Evolutionary conservation across 176 grass and related monocot genomes (phyloP).

Genomic region (Lolium multiflorum): DNA sequence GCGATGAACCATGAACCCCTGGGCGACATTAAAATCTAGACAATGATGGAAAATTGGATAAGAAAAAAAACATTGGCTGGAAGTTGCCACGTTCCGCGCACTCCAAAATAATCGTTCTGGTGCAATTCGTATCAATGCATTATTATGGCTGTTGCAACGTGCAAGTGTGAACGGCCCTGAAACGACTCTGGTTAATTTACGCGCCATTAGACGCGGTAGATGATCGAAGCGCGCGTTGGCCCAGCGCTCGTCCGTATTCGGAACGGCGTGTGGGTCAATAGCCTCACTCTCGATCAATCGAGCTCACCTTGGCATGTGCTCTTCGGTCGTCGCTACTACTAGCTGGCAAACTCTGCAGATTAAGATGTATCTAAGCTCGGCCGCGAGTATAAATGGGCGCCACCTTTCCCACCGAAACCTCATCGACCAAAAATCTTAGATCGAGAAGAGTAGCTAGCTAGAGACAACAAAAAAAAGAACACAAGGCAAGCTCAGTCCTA

Average conservation of each 20-base stretch:
- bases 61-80: no score
- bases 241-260: no score
- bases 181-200: neutral
- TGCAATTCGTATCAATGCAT: neutral
- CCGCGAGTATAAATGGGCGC: neutral
- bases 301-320: slow-evolving; percentile 7
- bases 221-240: neutral
- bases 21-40: no score
- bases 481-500: no score
- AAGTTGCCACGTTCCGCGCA: no score
- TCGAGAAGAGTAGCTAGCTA: neutral
- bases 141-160: neutral
- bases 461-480: neutral
- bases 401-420: neutral
- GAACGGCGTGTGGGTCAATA: neutral
- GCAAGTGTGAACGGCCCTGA: neutral
- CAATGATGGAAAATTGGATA: no score
- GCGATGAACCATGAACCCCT: no score
- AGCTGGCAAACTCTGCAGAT: neutral
- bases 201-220: neutral
- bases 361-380: neutral
- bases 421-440: neutral
- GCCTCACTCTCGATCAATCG: neutral
- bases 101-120: neutral
- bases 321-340: neutral